Evolutionary conservation across 2,329 filamentous ascomycete species (phyloP), one percentile per base, ranked within the genome.

Genomic region (Mycosphaerella arachidis): DNA sequence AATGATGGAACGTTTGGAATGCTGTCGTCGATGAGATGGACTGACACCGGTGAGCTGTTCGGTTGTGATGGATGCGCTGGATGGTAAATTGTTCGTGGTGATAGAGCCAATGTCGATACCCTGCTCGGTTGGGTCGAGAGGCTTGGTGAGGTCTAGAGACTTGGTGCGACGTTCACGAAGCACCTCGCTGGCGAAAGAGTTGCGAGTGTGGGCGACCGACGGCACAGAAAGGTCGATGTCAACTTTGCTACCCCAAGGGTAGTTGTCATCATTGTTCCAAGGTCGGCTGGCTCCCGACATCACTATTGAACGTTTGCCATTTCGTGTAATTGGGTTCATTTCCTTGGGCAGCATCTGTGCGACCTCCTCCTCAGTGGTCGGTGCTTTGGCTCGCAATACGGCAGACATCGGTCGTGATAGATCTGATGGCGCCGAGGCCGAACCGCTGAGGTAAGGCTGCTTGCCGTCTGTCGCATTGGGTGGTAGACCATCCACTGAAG

Each of bases 181-280:
- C 7, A 70, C 59, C 50, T 72, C 68, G 16, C 64, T 66, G 31
- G 64, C 63, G 37, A 70, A 60, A 5, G 68, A 69, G 35, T 70
- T 67, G 48, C 69, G 68, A n/a, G 67, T 68, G 33, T 71, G 69
- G 2, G 66, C 69, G 30, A 70, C 63, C 6, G 70, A 68, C 9
- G 74, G 73, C 2, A 70, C 67, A 27, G 72, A 75, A 6, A 79
- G 71, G 37, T 76, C 74, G 51, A 80, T 77, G 31, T 72, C 71
- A 30, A 75, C 65, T 35, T 72, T 69, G 55, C 66, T 73, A 48
- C 70, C 72, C 77, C 76, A 80, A 35, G 78, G 76, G 64, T 78
- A 80, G 65, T 77, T 79, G 66, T 77, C 76, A 61, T 79, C 77
- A 20, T 70, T 70, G 61, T 80, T 80, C 77, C 77, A 79, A n/a